Evolutionary conservation across 75 land plant species (phyloP).

Genomic region (Pinus taeda): DNA sequence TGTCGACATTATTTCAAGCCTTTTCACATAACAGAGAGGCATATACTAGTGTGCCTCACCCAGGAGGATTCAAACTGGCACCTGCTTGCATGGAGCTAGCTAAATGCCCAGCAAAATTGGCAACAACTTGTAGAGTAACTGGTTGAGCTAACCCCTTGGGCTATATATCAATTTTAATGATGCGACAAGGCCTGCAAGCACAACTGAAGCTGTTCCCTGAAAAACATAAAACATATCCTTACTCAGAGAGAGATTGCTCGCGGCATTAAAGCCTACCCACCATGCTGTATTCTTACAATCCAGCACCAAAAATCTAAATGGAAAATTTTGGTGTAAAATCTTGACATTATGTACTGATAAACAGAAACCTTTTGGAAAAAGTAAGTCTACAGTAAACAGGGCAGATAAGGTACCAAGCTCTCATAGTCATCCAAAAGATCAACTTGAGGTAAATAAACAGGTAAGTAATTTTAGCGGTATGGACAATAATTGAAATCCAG

Average conservation of each 20-base stretch:
- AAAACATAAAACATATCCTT: neutral
- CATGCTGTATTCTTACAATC: neutral
- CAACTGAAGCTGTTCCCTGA: conserved; percentile 93
- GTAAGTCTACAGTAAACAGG: neutral
- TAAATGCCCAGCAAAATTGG: no score
- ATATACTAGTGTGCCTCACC: no score
- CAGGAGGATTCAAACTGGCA: no score
- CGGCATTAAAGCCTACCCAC: neutral
- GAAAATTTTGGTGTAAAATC: neutral
- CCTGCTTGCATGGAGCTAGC: no score
- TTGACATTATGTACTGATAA: neutral
- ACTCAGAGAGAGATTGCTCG: neutral
- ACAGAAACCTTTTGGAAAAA: neutral
- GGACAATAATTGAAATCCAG: neutral
- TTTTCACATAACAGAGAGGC: no score
- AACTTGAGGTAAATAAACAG: neutral
- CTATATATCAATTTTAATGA: conserved; percentile 45
- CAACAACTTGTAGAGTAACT: no score
- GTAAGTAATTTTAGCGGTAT: neutral
- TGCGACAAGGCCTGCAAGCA: conserved; percentile 73
- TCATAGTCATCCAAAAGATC: neutral
- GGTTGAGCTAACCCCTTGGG: no score
- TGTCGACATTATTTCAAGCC: no score
- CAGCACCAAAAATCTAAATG: no score
- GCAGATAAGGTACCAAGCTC: neutral